A percentile compares a stretch with the other conserved stretches of the same genome.
phyloP scores from a whole-genome alignment of 1,284 basidiomycete species.

The Sutorius eximius region DNA sequence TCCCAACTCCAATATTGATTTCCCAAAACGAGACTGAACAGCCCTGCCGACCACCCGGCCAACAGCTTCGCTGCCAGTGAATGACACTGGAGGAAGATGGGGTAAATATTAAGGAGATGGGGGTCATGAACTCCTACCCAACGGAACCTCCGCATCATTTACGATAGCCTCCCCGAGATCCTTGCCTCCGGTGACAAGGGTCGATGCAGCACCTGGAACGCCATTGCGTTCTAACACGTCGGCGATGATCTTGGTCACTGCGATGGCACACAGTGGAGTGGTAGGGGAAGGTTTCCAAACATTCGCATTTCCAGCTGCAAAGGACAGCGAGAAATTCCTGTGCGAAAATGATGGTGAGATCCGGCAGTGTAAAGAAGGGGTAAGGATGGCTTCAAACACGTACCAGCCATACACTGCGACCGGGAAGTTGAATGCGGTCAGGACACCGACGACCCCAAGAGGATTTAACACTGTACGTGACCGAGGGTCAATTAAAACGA shows the following conservation, averaged over 20 bases:
- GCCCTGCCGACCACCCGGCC: conserved; percentile 81
- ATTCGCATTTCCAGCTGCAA: conserved; percentile 90
- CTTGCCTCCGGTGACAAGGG: conserved; percentile 81
- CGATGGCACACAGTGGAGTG: conserved; percentile 86
- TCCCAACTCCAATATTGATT: conserved; percentile 88
- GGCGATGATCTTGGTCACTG: conserved; percentile 83
- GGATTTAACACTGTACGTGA: conserved; percentile 79
- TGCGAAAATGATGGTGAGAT: conserved; percentile 2
- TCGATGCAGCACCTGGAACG: conserved; percentile 80
- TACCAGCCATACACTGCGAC: conserved; percentile 88
- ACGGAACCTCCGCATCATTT: conserved; percentile 69
- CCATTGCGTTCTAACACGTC: conserved; percentile 79
- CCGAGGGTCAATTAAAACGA: conserved; percentile 6
- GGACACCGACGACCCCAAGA: conserved; percentile 86
- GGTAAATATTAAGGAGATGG: conserved; percentile 1
- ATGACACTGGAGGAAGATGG: conserved; percentile 60
- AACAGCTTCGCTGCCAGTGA: conserved; percentile 90
- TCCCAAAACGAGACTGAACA: conserved; percentile 81
- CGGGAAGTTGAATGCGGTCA: conserved; percentile 94
- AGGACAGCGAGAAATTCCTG: conserved; percentile 88
- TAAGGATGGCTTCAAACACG: conserved; percentile 7
- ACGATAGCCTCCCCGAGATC: conserved; percentile 81
- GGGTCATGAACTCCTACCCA: conserved; percentile 43
- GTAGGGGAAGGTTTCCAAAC: conserved; percentile 94
- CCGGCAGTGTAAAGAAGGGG: conserved; percentile 1